These are phyloP conservation scores for Noccaea caerulescens DNA, from an alignment of 345 rosid genomes.

Conservation along the genomic window DNA sequence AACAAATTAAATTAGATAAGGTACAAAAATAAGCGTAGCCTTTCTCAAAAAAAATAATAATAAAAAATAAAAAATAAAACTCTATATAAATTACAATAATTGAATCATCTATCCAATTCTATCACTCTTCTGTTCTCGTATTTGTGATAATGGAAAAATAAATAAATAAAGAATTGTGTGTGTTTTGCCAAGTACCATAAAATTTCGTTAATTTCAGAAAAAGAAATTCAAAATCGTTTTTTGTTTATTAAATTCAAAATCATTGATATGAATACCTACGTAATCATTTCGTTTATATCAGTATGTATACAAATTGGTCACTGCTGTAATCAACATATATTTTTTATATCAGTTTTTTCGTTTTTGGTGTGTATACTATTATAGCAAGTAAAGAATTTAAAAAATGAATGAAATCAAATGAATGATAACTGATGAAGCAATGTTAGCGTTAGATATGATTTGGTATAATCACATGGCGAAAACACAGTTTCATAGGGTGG, in stretches of 20 bases:
- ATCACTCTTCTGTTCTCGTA: not conserved
- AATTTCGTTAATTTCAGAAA: no score
- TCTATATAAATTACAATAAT: not conserved
- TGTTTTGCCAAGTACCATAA: not conserved
- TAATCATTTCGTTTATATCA: no score
- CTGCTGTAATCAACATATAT: no score
- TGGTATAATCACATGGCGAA: constrained; percentile 27
- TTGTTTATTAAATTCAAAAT: not conserved
- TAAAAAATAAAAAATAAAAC: no score
- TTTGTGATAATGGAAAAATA: not conserved
- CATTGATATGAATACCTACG: not conserved
- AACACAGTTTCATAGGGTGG: constrained; percentile 23
- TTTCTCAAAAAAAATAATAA: no score
- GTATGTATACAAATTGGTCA: no score
- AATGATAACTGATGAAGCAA: constrained; percentile 11
- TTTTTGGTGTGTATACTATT: no score
- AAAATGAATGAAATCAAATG: not conserved
- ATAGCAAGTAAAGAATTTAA: no score
- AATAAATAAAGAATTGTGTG: not conserved
- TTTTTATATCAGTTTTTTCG: no score
- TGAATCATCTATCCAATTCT: not conserved
- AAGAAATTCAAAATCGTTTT: no score
- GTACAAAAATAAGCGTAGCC: not conserved
- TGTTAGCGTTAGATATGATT: constrained; percentile 19
- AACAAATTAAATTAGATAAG: not conserved